Evolutionary conservation across 2,329 filamentous ascomycete genomes (phyloP).

Genomic region (Sphaceloma murrayae): DNA sequence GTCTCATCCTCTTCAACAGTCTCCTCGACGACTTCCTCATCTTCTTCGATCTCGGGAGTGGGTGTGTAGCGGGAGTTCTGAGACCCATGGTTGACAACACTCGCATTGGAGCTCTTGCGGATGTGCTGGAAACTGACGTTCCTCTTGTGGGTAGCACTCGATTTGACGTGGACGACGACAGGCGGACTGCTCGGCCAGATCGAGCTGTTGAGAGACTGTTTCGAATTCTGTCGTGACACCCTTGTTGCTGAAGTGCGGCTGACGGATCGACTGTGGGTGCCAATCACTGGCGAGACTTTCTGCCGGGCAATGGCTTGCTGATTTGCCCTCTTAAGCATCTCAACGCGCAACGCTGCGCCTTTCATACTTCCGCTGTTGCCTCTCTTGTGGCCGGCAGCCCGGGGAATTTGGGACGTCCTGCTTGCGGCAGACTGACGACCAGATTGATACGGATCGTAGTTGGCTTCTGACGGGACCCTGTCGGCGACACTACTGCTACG

Average conservation of each 20-base stretch:
- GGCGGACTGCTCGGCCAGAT: conserved; percentile 41
- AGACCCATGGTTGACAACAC: conserved; percentile 29
- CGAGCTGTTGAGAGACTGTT: conserved; percentile 38
- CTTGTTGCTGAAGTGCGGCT: conserved; percentile 21
- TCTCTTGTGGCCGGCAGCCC: conserved; percentile 12
- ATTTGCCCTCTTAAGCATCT: conserved; percentile 28
- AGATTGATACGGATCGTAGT: conserved; percentile 64
- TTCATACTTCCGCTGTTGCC: conserved; percentile 16
- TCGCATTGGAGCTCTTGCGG: conserved; percentile 37
- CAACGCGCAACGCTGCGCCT: conserved; percentile 26
- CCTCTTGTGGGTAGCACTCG: conserved; percentile 39
- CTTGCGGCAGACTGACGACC: neutral
- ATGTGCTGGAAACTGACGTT: conserved; percentile 55
- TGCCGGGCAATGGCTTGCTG: conserved; percentile 13
- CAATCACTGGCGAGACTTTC: conserved; percentile 5
- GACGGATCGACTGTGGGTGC: conserved; percentile 21
- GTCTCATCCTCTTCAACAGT: conserved; percentile 20
- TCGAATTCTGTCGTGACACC: conserved; percentile 22
- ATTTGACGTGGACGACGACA: conserved; percentile 24
- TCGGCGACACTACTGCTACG: conserved; percentile 42
- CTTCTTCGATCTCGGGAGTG: conserved; percentile 17
- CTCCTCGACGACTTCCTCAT: conserved; percentile 19
- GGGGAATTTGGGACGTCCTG: conserved; percentile 48
- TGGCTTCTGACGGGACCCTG: conserved; percentile 39
- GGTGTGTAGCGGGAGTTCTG: conserved; percentile 20